A percentile compares a stretch with the other conserved stretches of the same genome.
Conservation (phyloP, 2,329 filamentous ascomycete genomes). For the Curvularia sp. region DNA sequence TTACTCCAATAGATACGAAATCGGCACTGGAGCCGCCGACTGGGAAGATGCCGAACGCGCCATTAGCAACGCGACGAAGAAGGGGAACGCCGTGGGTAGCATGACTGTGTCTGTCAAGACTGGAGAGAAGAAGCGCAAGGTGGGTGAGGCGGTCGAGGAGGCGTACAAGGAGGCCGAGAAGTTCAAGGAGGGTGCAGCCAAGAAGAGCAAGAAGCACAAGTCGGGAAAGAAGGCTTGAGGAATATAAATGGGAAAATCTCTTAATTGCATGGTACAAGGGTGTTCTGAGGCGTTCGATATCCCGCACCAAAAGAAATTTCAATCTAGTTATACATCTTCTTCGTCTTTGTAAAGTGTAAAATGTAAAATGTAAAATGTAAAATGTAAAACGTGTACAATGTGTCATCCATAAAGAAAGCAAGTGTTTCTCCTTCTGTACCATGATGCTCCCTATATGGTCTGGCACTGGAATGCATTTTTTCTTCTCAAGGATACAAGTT, state of each 20-base stretch:
- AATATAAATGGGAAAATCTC: neutral
- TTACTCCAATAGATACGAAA: conserved; percentile 50
- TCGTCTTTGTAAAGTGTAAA: neutral
- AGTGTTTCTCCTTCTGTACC: neutral
- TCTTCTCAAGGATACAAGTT: neutral
- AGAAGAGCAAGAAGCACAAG: conserved; percentile 48
- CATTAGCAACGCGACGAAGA: conserved; percentile 61
- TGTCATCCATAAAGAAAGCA: neutral
- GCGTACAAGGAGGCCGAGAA: conserved; percentile 52
- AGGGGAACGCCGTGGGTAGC: conserved; percentile 59
- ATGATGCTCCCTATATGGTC: neutral
- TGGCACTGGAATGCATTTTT: neutral
- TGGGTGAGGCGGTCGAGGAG: conserved; percentile 61
- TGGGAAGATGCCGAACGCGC: conserved; percentile 76
- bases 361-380: neutral
- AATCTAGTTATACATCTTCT: neutral
- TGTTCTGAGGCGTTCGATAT: conserved; percentile 5
- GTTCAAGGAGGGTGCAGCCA: conserved; percentile 43
- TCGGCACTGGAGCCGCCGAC: conserved; percentile 57
- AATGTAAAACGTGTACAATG: neutral
- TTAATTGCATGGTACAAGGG: neutral
- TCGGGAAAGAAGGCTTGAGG: conserved; percentile 54
- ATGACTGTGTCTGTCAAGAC: conserved; percentile 82
- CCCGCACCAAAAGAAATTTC: neutral
- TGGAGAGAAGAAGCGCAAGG: conserved; percentile 79